Conservation (phyloP, 306 rosid genomes). For the Prunus campanulata region DNA sequence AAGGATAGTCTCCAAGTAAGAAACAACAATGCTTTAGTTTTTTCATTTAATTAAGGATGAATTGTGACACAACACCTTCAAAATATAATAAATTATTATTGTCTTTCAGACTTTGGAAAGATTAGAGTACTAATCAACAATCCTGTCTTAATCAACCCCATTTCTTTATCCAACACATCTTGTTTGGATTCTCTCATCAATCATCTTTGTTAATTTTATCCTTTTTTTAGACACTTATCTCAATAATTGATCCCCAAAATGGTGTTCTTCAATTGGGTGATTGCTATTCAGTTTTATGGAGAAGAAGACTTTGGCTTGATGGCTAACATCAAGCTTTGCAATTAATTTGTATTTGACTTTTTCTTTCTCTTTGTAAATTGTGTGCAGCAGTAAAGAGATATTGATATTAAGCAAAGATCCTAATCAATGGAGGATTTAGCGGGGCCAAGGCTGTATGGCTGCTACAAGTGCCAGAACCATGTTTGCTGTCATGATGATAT, state of each 20-base stretch:
- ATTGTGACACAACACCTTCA: background rate
- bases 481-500: constrained; percentile 66
- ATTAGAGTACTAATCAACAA: background rate
- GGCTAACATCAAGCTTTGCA: constrained; percentile 17
- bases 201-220: constrained; percentile 20
- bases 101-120: background rate
- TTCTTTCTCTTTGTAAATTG: background rate
- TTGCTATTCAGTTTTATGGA: constrained; percentile 1
- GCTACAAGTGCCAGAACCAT: constrained; percentile 68
- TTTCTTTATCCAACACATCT: constrained; percentile 25
- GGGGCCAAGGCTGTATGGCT: constrained; percentile 51
- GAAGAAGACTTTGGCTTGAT: constrained; percentile 10
- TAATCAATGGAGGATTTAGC: constrained; percentile 45
- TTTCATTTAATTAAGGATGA: background rate
- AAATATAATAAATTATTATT: background rate
- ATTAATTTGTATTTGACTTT: background rate
- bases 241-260: constrained; percentile 28
- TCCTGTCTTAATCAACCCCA: constrained; percentile 32
- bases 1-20: background rate
- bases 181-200: constrained; percentile 33
- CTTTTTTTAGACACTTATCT: constrained; percentile 30
- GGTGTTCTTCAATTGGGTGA: background rate
- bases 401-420: constrained; percentile 20
- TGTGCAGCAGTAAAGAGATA: constrained; percentile 22
- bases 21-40: background rate